These are phyloP conservation scores for Gossypium schwendimanii DNA, from an alignment of 441 rosid species.

Conservation along the genomic window DNA sequence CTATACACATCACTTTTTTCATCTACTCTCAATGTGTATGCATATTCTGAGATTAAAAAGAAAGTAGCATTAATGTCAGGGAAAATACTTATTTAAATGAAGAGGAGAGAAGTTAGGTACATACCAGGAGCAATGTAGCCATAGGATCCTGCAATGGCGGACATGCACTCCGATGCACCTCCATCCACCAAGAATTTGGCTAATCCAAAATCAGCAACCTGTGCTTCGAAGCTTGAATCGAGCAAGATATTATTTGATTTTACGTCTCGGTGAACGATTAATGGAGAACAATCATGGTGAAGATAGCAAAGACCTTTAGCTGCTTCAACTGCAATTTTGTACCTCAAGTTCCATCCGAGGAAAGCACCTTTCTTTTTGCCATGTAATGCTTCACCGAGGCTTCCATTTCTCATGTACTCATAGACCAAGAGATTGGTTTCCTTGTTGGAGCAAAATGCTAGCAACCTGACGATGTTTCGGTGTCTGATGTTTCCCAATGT, in stretches of 20 bases:
- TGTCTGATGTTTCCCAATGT: constrained; percentile 50
- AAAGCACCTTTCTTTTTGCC: constrained; percentile 40
- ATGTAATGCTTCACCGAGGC: constrained; percentile 43
- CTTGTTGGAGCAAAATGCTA: constrained; percentile 44
- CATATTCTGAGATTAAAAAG: constrained; percentile 27
- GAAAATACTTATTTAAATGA: constrained; percentile 13
- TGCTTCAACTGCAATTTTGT: constrained; percentile 43
- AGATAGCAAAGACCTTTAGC: constrained; percentile 49
- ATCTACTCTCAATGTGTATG: constrained; percentile 39
- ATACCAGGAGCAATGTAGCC: constrained; percentile 53
- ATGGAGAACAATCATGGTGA: constrained; percentile 50
- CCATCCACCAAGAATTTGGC: constrained; percentile 42
- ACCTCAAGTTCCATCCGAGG: constrained; percentile 42
- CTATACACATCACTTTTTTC: constrained; percentile 51
- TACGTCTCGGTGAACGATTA: constrained; percentile 48
- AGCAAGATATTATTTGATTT: constrained; percentile 46
- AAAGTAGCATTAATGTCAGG: not conserved
- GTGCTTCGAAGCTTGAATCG: constrained; percentile 44
- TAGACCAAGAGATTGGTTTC: constrained; percentile 43
- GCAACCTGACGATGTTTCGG: constrained; percentile 44
- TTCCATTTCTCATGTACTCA: constrained; percentile 51
- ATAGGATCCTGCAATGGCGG: constrained; percentile 44
- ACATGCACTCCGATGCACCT: constrained; percentile 43
- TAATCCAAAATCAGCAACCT: constrained; percentile 43
- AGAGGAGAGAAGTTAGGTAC: not conserved